Evolutionary conservation across 148 eudicot genomes (phyloP).

Genomic region (Cornus controversa): DNA sequence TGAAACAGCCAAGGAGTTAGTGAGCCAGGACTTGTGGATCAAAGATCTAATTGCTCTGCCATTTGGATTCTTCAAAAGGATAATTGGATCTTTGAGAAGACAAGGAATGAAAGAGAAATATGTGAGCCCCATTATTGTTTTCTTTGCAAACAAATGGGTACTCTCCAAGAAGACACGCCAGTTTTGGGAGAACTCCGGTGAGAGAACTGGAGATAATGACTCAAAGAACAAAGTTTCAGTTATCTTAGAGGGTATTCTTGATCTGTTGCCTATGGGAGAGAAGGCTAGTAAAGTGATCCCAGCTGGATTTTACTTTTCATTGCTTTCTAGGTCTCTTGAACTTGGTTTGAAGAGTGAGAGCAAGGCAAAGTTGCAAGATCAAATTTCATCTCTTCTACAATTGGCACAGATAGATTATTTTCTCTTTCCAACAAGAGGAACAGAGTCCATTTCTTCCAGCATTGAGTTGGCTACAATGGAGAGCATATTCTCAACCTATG

Average conservation of each 20-base stretch:
- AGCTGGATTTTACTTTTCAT: slow-evolving; percentile 72
- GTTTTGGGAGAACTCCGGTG: slow-evolving; percentile 46
- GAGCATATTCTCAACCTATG: slow-evolving; percentile 51
- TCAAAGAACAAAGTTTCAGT: slow-evolving; percentile 22
- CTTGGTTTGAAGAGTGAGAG: slow-evolving; percentile 41
- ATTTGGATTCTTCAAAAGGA: slow-evolving; percentile 68
- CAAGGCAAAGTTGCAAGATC: slow-evolving; percentile 43
- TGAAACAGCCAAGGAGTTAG: slow-evolving; percentile 40
- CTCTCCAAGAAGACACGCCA: slow-evolving; percentile 51
- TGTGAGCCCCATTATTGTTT: slow-evolving; percentile 59
- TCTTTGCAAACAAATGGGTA: slow-evolving; percentile 80
- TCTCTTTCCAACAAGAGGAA: slow-evolving; percentile 34
- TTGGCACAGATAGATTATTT: slow-evolving; percentile 74
- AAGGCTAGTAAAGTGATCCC: slow-evolving; percentile 58
- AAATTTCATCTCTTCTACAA: slow-evolving; percentile 55
- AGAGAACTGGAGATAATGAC: slow-evolving; percentile 21
- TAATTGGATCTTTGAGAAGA: slow-evolving; percentile 72
- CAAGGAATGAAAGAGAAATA: slow-evolving; percentile 83
- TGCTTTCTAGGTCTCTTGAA: slow-evolving; percentile 58
- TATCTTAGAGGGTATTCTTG: slow-evolving; percentile 50
- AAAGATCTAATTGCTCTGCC: slow-evolving; percentile 75
- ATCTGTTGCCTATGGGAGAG: slow-evolving; percentile 54
- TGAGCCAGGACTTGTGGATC: slow-evolving; percentile 74
- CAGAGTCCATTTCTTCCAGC: slow-evolving; percentile 29
- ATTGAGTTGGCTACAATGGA: slow-evolving; percentile 55